phyloP scores from a whole-genome alignment of 805 yeast genomes.

The Dipodascus albidus region DNA sequence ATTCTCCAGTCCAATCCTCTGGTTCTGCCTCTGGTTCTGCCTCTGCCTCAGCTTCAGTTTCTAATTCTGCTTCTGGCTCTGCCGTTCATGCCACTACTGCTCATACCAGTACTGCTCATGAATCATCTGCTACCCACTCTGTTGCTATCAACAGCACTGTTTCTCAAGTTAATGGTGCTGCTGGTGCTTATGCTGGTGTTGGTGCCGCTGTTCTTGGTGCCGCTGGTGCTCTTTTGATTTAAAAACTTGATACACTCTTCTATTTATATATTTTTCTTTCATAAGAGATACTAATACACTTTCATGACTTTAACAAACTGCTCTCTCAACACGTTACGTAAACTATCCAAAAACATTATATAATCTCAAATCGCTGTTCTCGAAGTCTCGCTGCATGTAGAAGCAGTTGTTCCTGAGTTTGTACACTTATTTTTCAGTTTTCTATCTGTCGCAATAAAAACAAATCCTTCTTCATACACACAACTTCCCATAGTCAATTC shows the following conservation, averaged over 20 bases:
- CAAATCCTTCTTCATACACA: neutral
- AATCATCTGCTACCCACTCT: neutral
- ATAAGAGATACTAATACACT: too few species aligned
- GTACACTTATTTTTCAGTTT: neutral
- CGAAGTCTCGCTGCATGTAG: too few species aligned
- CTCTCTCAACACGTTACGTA: too few species aligned
- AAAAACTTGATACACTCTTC: neutral
- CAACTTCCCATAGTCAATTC: neutral
- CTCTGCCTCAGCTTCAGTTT: neutral
- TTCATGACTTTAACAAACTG: too few species aligned
- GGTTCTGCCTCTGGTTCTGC: neutral
- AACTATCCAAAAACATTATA: too few species aligned
- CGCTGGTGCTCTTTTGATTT: neutral
- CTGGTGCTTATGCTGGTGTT: neutral
- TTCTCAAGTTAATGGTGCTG: neutral
- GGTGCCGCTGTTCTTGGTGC: neutral
- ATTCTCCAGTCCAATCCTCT: too few species aligned
- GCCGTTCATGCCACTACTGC: neutral
- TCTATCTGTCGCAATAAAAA: neutral
- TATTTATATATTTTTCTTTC: neutral
- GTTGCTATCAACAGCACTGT: neutral
- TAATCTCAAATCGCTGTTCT: too few species aligned
- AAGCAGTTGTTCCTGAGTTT: neutral
- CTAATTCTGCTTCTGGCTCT: neutral
- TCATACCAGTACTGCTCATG: neutral